phyloP scores from a whole-genome alignment of 1,139 yeast species.

The Yamadazyma songkhlaensis region DNA sequence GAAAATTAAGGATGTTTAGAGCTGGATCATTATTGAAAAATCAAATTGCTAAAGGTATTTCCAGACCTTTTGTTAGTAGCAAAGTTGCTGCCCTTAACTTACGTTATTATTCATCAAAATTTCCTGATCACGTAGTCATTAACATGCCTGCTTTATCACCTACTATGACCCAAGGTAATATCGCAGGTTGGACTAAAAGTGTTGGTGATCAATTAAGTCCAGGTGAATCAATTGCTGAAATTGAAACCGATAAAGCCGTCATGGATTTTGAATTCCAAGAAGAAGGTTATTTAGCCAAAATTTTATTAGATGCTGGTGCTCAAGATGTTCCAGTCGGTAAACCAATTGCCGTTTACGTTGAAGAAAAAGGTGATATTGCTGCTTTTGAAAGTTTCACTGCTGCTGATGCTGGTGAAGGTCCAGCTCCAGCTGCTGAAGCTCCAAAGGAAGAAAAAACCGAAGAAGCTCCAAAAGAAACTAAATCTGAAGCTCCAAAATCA shows the following conservation, averaged over 20 bases:
- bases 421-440: constrained; percentile 36
- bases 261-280: constrained; percentile 99
- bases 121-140: constrained; percentile 69
- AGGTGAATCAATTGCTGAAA: constrained; percentile 94
- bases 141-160: constrained; percentile 95
- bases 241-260: constrained; percentile 97
- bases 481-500: constrained; percentile 24
- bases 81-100: constrained; percentile 2
- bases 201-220: constrained; percentile 86
- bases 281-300: constrained; percentile 93
- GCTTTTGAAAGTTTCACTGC: constrained; percentile 86
- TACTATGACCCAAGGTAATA: constrained; percentile 94
- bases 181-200: constrained; percentile 83
- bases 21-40: constrained; percentile 1
- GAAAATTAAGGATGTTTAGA: constrained; percentile 3
- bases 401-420: constrained; percentile 72
- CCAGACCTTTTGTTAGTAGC: constrained; percentile 2
- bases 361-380: constrained; percentile 76
- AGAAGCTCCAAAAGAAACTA: constrained; percentile 22
- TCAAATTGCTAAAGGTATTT: background rate
- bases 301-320: constrained; percentile 80
- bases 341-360: constrained; percentile 97
- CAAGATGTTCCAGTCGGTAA: constrained; percentile 90
- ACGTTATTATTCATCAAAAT: constrained; percentile 44
- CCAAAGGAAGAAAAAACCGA: constrained; percentile 25